Percentiles rank a stretch among this genome's conserved stretches.
Conservation (phyloP, 2,329 filamentous ascomycete species). For the Xylaria sp. region DNA sequence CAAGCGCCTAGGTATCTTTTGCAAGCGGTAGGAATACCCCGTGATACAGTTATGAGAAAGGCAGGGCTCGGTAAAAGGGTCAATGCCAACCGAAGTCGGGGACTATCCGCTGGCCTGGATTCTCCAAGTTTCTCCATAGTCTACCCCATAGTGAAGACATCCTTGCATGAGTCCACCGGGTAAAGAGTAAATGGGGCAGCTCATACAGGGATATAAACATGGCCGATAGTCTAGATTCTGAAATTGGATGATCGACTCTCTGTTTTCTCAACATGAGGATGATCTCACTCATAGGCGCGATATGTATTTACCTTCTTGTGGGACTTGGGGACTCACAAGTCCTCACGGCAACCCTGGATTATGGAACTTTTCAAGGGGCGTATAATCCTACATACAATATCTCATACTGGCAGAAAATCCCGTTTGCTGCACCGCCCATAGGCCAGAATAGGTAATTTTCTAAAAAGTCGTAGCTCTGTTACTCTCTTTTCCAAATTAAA, state of each 20-base stretch:
- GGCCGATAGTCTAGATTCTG: conserved; percentile 1
- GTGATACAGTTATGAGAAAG: conserved; percentile 2
- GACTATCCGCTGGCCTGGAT: not conserved
- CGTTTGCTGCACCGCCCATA: conserved; percentile 68
- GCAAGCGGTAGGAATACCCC: not conserved
- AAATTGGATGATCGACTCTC: conserved; percentile 3
- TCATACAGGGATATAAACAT: conserved; percentile 25
- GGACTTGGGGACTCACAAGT: conserved; percentile 35
- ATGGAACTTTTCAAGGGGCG: conserved; percentile 64
- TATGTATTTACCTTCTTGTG: conserved; percentile 27
- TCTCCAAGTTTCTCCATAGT: conserved; percentile 32
- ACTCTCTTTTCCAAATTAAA: too few species aligned
- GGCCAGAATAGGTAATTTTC: conserved; percentile 57
- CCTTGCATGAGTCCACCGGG: conserved; percentile 1
- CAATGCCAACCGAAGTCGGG: conserved; percentile 28
- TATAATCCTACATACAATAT: conserved; percentile 65
- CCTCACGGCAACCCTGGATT: conserved; percentile 57
- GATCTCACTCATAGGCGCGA: conserved; percentile 11
- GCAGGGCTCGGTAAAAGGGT: conserved; percentile 30
- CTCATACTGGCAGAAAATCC: conserved; percentile 69
- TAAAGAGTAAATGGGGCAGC: conserved; percentile 20
- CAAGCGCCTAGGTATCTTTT: not conserved
- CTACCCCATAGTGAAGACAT: conserved; percentile 13
- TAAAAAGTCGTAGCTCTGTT: not conserved
- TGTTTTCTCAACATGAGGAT: conserved; percentile 3